A percentile compares a stretch with the other conserved stretches of the same genome.
Conservation (phyloP, 768 basidiomycete species). For the Russula sp. region DNA sequence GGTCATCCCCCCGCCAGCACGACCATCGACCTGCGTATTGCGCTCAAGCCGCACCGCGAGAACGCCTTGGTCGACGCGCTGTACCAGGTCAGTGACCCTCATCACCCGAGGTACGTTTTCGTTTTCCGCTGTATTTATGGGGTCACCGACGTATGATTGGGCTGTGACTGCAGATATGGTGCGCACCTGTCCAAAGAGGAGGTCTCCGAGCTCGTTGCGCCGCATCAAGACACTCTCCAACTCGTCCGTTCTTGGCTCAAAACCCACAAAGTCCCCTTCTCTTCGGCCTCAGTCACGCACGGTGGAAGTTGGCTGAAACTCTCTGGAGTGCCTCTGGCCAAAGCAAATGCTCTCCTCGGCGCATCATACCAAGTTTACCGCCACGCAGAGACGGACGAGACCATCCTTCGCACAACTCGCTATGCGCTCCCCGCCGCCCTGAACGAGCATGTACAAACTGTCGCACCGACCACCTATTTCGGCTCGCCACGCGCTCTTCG, state of each 20-base stretch:
- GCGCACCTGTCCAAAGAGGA: slow-evolving; percentile 53
- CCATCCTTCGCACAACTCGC: slow-evolving; percentile 47
- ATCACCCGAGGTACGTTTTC: slow-evolving; percentile 8
- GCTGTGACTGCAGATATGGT: slow-evolving; percentile 38
- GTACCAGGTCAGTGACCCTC: slow-evolving; percentile 18
- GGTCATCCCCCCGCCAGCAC: slow-evolving; percentile 5
- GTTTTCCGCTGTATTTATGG: too few species aligned
- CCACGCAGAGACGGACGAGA: slow-evolving; percentile 41
- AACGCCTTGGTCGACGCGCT: slow-evolving; percentile 12
- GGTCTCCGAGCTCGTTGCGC: slow-evolving; percentile 47
- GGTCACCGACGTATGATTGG: not conserved
- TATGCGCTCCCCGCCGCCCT: slow-evolving; percentile 52
- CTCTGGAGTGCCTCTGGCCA: slow-evolving; percentile 39
- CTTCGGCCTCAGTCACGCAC: slow-evolving; percentile 36
- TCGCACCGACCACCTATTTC: slow-evolving; percentile 58
- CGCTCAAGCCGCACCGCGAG: slow-evolving; percentile 17
- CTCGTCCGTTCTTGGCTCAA: slow-evolving; percentile 50
- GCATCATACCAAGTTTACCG: slow-evolving; percentile 49
- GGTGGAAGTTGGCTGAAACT: slow-evolving; percentile 55
- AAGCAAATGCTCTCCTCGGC: slow-evolving; percentile 54
- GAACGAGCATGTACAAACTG: slow-evolving; percentile 47
- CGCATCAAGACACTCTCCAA: slow-evolving; percentile 43
- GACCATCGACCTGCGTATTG: slow-evolving; percentile 18
- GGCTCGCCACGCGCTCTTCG: slow-evolving; percentile 47
- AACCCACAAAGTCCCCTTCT: slow-evolving; percentile 40